Evolutionary conservation across 306 rosid genomes (phyloP), one percentile per base, ranked within the genome.

Genomic region (Vicia villosa): DNA sequence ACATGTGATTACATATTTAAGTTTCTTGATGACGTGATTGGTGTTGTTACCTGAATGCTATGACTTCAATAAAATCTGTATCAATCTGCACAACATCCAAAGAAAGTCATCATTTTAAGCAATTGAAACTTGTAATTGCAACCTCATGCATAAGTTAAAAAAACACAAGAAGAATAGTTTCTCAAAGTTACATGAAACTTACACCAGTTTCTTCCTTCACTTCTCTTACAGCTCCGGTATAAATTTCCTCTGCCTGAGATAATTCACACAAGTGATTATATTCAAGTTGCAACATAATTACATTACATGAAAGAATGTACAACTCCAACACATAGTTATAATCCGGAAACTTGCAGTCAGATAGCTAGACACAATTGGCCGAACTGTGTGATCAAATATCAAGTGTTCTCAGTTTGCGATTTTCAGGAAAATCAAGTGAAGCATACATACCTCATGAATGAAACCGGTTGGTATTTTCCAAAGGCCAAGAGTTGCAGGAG

Each of bases 391-490:
- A 49, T 17, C 12, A 49, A 49, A 49, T 5, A 49, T 49, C 13
- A 17, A 2, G 13, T 10, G 6, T 8, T 50, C 28, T 8, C 1
- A 17, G 56, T 50, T 50, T 50, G 56, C 0, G 22, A 6, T 9
- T 50, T 50, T 46, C 15, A 46, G 15, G 41, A 38, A 74, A 69
- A 47, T 28, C 0, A 7, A 17, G 37, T 3, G 40, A 68, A 13
- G 38, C 52, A 30, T 79, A 93, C 58, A 37, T 81, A 94, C 99
- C 99, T 90, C 96, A 22, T 81, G 86, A 79, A 94, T 84, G 75
- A 90, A 94, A 17, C 99, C 99, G 14, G 99, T 94, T 40, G 99
- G 99, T 43, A 94, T 90, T 85, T 94, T 94, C 99, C 99, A 94
- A 55, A 90, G 86, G 66, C 88, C 91, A 55, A 42, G 68, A 19